phyloP scores from a whole-genome alignment of 1,139 yeast genomes.

The Lizanozyma gosingica region DNA sequence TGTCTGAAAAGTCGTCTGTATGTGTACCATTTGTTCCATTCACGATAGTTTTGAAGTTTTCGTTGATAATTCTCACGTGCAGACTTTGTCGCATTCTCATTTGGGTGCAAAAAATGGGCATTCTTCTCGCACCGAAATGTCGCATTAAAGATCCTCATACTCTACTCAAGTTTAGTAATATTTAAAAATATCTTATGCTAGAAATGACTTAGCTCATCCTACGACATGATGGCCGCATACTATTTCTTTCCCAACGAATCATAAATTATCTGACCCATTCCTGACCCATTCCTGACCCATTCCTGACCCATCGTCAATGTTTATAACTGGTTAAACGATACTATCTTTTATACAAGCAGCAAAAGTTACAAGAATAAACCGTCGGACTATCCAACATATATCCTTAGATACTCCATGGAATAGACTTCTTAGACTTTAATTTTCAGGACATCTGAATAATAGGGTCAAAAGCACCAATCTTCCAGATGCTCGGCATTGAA shows the following conservation, averaged over 20 bases:
- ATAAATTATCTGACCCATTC: constrained; percentile 56
- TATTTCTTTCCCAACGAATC: constrained; percentile 62
- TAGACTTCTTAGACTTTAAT: constrained; percentile 51
- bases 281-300: too few species aligned
- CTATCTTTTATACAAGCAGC: constrained; percentile 44
- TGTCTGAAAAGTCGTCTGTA: too few species aligned
- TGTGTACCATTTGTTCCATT: too few species aligned
- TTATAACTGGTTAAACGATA: constrained; percentile 36
- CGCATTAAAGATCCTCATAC: too few species aligned
- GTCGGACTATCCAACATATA: constrained; percentile 55
- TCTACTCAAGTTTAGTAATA: too few species aligned
- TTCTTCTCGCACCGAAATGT: too few species aligned
- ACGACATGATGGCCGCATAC: constrained; percentile 58
- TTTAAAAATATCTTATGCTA: too few species aligned
- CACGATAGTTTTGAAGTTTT: too few species aligned
- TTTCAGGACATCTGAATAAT: constrained; percentile 71
- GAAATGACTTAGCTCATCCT: constrained; percentile 53
- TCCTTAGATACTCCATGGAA: constrained; percentile 54
- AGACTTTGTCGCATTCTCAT: too few species aligned
- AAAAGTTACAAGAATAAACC: constrained; percentile 44
- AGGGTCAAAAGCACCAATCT: constrained; percentile 61
- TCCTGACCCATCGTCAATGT: constrained; percentile 41
- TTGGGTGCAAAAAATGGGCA: too few species aligned
- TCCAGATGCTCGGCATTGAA: constrained; percentile 62
- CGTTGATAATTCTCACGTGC: too few species aligned